Conservation (phyloP, 768 basidiomycete species). For the Termitomyces sp. region DNA sequence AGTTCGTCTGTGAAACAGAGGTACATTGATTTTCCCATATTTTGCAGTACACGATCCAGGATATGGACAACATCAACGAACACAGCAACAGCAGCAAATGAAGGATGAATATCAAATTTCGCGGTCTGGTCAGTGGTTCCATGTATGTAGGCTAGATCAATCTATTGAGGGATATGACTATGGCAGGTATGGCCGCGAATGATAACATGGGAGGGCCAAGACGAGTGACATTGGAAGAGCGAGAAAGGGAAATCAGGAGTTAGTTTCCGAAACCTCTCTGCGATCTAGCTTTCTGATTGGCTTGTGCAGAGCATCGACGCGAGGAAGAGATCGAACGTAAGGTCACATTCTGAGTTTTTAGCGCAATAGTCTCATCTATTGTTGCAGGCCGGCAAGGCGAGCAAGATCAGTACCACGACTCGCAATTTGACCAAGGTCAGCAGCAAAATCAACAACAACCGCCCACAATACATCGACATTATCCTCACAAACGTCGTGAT, state of each 20-base stretch:
- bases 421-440: slow-evolving; percentile 9
- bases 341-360: slow-evolving; percentile 5
- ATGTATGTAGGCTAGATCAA: not conserved
- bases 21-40: not conserved
- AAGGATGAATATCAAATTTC: slow-evolving; percentile 30
- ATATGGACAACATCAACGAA: slow-evolving; percentile 15
- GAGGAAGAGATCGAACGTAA: slow-evolving; percentile 40
- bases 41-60: slow-evolving; percentile 27
- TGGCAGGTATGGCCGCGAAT: slow-evolving; percentile 14
- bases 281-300: not conserved
- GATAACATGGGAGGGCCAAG: slow-evolving; percentile 28
- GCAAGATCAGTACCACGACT: slow-evolving; percentile 14
- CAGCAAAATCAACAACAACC: slow-evolving; percentile 23
- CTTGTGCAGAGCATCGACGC: slow-evolving; percentile 28
- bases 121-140: slow-evolving; percentile 26
- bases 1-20: slow-evolving; percentile 1
- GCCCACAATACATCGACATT: slow-evolving; percentile 33
- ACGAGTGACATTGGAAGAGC: slow-evolving; percentile 32
- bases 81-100: slow-evolving; percentile 32
- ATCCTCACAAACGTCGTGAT: slow-evolving; percentile 61
- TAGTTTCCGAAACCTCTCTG: not conserved
- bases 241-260: slow-evolving; percentile 26
- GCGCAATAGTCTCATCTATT: not conserved
- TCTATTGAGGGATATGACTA: not conserved
- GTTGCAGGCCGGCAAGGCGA: slow-evolving; percentile 13